These are phyloP conservation scores for Carnegiea gigantea DNA, from an alignment of 179 eudicot species.

Conservation along the genomic window DNA sequence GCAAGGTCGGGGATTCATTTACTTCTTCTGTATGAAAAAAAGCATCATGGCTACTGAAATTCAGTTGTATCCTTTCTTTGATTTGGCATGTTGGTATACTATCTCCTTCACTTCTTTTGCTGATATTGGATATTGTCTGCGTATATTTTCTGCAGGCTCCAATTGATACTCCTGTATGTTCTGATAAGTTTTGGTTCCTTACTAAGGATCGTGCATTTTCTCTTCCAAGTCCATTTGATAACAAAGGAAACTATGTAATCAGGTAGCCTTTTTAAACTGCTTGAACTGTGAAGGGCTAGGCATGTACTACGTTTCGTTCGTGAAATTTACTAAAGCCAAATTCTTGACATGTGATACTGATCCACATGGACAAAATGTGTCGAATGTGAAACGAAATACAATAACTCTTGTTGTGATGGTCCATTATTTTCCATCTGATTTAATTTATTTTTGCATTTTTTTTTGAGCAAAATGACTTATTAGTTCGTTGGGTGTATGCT, in stretches of 20 bases:
- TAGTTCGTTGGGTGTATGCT: not conserved
- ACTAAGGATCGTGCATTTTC: conserved; percentile 67
- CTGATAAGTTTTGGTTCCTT: conserved; percentile 85
- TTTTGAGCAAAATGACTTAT: not conserved
- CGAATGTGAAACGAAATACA: not conserved
- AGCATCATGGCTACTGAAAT: no score
- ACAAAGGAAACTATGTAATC: conserved; percentile 90
- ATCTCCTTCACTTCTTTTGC: conserved; percentile 5
- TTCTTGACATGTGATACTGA: not conserved
- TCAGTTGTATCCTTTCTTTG: not conserved
- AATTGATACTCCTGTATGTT: conserved; percentile 70
- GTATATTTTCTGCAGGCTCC: conserved; percentile 71
- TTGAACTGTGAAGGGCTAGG: not conserved
- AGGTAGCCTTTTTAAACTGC: conserved; percentile 45
- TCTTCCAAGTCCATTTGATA: conserved; percentile 85
- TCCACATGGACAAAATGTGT: not conserved
- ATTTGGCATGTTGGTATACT: not conserved
- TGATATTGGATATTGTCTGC: conserved; percentile 14
- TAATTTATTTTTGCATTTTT: not conserved
- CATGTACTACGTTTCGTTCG: conserved; percentile 2
- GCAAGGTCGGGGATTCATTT: no score
- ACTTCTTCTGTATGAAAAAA: no score
- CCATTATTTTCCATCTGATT: not conserved
- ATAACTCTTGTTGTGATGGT: not conserved
- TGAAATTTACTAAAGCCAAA: not conserved